phyloP scores from a whole-genome alignment of 2,329 filamentous ascomycete species.

The Botrytis pseudocinerea region DNA sequence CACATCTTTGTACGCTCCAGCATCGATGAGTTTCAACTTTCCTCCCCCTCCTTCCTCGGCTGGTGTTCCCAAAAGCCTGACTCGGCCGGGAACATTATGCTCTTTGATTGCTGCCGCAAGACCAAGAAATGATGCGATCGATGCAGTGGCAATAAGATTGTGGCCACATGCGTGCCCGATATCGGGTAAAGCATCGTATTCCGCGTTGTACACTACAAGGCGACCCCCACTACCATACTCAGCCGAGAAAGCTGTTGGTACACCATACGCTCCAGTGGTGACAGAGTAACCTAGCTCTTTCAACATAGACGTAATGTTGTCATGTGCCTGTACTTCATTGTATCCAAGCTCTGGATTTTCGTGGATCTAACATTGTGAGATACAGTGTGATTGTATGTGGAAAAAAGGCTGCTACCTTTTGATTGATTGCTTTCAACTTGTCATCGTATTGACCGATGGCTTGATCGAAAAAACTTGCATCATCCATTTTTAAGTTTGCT shows the following conservation, averaged over 20 bases:
- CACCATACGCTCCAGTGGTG: constrained; percentile 51
- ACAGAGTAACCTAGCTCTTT: constrained; percentile 49
- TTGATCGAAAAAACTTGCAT: background rate
- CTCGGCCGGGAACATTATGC: constrained; percentile 33
- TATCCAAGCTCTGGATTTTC: constrained; percentile 53
- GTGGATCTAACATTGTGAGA: constrained; percentile 42
- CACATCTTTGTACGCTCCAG: constrained; percentile 46
- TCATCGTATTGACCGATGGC: constrained; percentile 18
- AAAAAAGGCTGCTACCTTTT: constrained; percentile 5
- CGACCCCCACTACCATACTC: constrained; percentile 47
- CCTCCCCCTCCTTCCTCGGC: constrained; percentile 40
- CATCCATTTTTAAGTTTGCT: background rate
- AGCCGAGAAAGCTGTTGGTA: constrained; percentile 54
- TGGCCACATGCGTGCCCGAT: constrained; percentile 48
- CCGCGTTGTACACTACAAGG: constrained; percentile 47
- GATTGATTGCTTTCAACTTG: constrained; percentile 25
- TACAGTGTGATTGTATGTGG: background rate
- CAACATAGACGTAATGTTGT: constrained; percentile 49
- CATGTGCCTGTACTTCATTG: constrained; percentile 53
- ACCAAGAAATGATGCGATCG: constrained; percentile 45
- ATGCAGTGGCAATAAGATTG: constrained; percentile 46
- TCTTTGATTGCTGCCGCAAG: constrained; percentile 32
- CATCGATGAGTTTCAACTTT: constrained; percentile 47
- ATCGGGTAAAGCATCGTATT: constrained; percentile 50
- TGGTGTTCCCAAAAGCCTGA: constrained; percentile 39